Percentiles rank a stretch among this genome's conserved stretches.
phyloP scores from a whole-genome alignment of 192 early-diverging fungal species.

The Pilaira anomala region DNA sequence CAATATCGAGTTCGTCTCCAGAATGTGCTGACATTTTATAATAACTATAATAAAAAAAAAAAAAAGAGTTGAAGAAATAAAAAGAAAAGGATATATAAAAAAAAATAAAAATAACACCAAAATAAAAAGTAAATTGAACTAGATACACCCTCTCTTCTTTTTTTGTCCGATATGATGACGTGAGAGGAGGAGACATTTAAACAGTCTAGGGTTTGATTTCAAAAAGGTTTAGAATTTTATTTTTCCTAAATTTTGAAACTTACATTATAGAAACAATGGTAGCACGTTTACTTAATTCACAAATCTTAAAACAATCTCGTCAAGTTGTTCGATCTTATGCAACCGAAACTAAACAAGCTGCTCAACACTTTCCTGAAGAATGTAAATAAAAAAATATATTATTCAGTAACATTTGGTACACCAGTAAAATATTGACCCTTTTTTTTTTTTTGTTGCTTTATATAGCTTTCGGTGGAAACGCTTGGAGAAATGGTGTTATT shows the following conservation, averaged over 20 bases:
- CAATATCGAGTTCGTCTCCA: conserved; percentile 62
- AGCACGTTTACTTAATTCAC: conserved; percentile 15
- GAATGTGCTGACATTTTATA: conserved; percentile 40
- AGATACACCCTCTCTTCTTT: too few relatives aligned
- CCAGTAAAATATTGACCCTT: too few relatives aligned
- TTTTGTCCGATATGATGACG: too few relatives aligned
- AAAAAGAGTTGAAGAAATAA: not conserved
- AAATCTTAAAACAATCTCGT: conserved; percentile 9
- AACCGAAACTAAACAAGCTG: conserved; percentile 6
- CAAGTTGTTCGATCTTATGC: conserved; percentile 13
- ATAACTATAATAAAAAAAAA: not conserved
- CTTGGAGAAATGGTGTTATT: conserved; percentile 33
- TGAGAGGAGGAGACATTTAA: too few relatives aligned
- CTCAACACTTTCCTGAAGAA: conserved; percentile 21
- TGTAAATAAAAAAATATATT: not conserved
- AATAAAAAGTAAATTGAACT: too few relatives aligned
- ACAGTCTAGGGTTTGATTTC: too few relatives aligned
- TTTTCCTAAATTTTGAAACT: not conserved
- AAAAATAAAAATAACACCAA: not conserved
- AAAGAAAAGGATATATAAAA: not conserved
- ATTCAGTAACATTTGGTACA: not conserved
- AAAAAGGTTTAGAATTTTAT: not conserved
- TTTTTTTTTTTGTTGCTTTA: not conserved
- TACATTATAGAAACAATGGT: conserved; percentile 17
- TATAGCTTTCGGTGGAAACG: conserved; percentile 22